Percentiles rank a stretch among this genome's conserved stretches.
phyloP scores from a whole-genome alignment of 495 filamentous ascomycete genomes.

The Lepraria neglecta region DNA sequence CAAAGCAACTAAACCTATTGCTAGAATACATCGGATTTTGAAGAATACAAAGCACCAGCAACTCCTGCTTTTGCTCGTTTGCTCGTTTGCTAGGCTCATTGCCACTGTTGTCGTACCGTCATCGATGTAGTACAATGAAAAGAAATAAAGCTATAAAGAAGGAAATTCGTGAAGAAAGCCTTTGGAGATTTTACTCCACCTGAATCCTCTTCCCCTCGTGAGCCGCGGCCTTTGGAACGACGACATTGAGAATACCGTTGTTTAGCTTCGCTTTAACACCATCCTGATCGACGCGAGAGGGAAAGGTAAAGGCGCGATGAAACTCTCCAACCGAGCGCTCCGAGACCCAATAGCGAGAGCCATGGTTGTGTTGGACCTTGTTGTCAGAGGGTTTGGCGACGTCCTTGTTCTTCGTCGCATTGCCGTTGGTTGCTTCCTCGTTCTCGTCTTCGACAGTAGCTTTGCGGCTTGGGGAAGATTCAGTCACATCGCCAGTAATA shows the following conservation, averaged over 20 bases:
- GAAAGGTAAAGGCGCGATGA: conserved; percentile 69
- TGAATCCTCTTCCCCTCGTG: conserved; percentile 46
- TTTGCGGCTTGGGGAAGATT: conserved; percentile 33
- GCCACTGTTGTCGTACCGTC: too few species aligned
- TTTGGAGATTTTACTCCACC: conserved; percentile 40
- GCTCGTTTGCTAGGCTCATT: too few species aligned
- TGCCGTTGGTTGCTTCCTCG: conserved; percentile 28
- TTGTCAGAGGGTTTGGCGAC: conserved; percentile 4
- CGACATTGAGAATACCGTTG: conserved; percentile 62
- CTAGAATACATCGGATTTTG: too few species aligned
- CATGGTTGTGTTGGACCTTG: conserved; percentile 22
- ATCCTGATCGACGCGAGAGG: conserved; percentile 65
- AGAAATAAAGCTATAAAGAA: too few species aligned
- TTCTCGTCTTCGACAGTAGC: conserved; percentile 59
- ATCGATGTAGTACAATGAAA: too few species aligned
- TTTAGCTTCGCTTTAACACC: conserved; percentile 62
- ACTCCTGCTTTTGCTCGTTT: too few species aligned
- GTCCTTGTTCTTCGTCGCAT: not conserved
- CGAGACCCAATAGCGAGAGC: conserved; percentile 62
- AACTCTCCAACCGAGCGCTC: conserved; percentile 77
- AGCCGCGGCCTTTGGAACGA: conserved; percentile 67
- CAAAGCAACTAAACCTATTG: too few species aligned
- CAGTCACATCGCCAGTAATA: conserved; percentile 27
- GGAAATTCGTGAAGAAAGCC: too few species aligned
- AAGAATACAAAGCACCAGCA: too few species aligned